Evolutionary conservation across 495 filamentous ascomycete genomes (phyloP).

Genomic region (Penicillium flavigenum): DNA sequence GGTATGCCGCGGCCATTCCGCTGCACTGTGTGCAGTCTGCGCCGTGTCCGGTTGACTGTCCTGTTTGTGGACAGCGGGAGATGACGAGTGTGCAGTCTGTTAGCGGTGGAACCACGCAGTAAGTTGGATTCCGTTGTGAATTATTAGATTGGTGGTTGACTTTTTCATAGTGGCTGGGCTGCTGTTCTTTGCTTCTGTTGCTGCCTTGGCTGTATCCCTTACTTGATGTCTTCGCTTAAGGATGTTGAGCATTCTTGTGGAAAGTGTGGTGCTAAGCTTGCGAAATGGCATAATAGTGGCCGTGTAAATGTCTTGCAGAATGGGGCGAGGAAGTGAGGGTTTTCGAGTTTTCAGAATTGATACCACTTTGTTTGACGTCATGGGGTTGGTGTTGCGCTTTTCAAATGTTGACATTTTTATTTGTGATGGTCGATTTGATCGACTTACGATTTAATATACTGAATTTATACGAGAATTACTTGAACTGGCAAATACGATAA

Average conservation of each 20-base stretch:
- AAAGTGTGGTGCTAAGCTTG: conserved; percentile 47
- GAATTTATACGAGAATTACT: not conserved
- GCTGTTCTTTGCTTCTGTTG: conserved; percentile 44
- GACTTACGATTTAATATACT: not conserved
- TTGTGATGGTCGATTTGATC: not conserved
- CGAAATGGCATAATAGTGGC: conserved; percentile 54
- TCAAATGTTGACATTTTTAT: not conserved
- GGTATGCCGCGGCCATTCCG: conserved; percentile 32
- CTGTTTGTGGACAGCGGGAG: conserved; percentile 44
- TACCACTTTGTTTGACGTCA: conserved; percentile 11
- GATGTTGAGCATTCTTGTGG: conserved; percentile 54
- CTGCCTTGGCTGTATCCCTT: conserved; percentile 55
- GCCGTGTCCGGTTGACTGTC: conserved; percentile 51
- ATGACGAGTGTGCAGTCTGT: conserved; percentile 45
- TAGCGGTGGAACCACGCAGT: conserved; percentile 53
- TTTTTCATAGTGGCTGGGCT: conserved; percentile 47
- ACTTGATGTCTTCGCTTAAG: conserved; percentile 50
- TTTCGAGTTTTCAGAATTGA: not conserved
- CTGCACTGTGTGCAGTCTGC: conserved; percentile 34
- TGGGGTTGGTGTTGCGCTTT: not conserved
- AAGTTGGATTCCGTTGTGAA: conserved; percentile 21
- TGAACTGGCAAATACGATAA: not conserved
- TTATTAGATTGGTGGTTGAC: conserved; percentile 7
- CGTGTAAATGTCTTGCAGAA: conserved; percentile 42
- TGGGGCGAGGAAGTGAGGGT: conserved; percentile 1